A percentile compares a stretch with the other conserved stretches of the same genome.
Evolutionary conservation across 306 rosid genomes (phyloP).

Genomic region (Cicer arietinum): DNA sequence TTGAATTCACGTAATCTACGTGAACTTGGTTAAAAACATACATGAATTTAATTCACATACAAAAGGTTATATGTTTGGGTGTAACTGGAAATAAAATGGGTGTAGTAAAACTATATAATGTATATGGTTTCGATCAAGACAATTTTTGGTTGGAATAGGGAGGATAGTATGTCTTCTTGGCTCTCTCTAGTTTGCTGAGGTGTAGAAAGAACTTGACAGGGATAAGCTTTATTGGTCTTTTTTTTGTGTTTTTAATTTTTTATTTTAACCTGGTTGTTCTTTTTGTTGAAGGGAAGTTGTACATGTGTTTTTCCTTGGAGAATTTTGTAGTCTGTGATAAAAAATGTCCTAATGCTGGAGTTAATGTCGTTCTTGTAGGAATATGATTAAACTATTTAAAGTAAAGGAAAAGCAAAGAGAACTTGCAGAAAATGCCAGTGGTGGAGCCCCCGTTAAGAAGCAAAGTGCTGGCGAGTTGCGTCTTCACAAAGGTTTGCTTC

Average conservation of each 20-base stretch:
- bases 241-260: neutral
- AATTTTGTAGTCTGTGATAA: neutral
- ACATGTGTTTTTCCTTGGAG: neutral
- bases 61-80: too few relatives aligned
- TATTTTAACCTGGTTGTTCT: slow-evolving; percentile 4
- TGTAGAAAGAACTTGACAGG: neutral
- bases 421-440: slow-evolving; percentile 75
- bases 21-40: too few relatives aligned
- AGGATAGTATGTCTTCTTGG: neutral
- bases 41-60: too few relatives aligned
- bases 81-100: too few relatives aligned
- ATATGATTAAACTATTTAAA: slow-evolving; percentile 85
- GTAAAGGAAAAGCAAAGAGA: slow-evolving; percentile 95
- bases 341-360: slow-evolving; percentile 32
- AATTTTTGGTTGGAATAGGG: slow-evolving; percentile 20
- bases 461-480: slow-evolving; percentile 96
- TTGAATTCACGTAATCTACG: too few relatives aligned
- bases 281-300: slow-evolving; percentile 10
- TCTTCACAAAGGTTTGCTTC: slow-evolving; percentile 78
- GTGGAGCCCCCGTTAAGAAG: slow-evolving; percentile 73
- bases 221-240: neutral
- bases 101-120: neutral
- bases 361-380: slow-evolving; percentile 49
- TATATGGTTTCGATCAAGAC: neutral
- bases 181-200: neutral